Evolutionary conservation across 2,329 filamentous ascomycete species (phyloP), one percentile per base, ranked within the genome.

Genomic region (Diaporthe sp.): DNA sequence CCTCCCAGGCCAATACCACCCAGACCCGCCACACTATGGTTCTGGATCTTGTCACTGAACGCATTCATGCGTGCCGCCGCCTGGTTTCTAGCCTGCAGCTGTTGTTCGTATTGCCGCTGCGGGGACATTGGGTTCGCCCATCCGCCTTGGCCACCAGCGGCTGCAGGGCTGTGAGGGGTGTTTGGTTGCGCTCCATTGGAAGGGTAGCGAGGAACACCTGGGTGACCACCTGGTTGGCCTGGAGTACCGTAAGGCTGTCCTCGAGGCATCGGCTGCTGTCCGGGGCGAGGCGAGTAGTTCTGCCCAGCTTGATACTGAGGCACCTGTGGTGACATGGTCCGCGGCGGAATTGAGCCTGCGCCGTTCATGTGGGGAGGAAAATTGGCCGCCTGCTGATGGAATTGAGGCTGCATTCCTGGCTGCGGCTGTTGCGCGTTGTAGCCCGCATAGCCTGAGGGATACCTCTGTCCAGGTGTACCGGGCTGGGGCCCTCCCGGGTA

Each of bases 311-410:
- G 79, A 31, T 67, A 75, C 20, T 61, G 72, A 53, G 74, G 28
- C 12, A 87, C 82, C 71, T 87, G 87, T 12, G 86, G 87, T 49
- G 87, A 86, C 80, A 87, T 86, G 34, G 84, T 86, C 42, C 86
- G 82, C 34, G 83, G 82, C 8, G 84, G 84, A 77, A 86, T 81
- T 28, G 80, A 80, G 13, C 81, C 82, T 20, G 81, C 81, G 3
- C 88, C 88, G 65, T 90, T 90, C 0, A 85, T 79, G 51, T 87
- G 86, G 0, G 86, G 83, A 20, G 85, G 82, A 68, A 79, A 83
- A 0, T 80, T 82, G 31, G 80, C 79, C 72, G 85, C 84, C 65
- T 81, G 85, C 37, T 82, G 78, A 42, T 79, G 78, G 76, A 75
- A 77, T 28, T 76, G 77, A 44, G 75, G 37, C 31, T 77, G 77